Evolutionary conservation across 352 stramenopile genomes (phyloP).

Genomic region (Phytophthora europaea): DNA sequence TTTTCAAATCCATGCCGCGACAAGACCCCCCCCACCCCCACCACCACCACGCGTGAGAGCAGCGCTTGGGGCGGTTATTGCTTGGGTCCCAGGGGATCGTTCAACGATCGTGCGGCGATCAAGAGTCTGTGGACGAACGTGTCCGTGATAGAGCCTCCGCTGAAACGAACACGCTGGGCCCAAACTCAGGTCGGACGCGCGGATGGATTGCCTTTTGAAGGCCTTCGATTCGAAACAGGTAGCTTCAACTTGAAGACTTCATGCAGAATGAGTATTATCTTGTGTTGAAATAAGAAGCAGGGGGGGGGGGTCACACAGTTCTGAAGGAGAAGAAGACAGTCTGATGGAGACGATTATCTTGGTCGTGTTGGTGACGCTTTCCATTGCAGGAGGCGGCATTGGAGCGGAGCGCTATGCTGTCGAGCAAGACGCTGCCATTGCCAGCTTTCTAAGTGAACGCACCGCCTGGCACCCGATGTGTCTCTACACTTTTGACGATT

Average conservation of each 20-base stretch:
- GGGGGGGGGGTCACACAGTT: background rate
- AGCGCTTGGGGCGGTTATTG: background rate
- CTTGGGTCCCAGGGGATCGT: background rate
- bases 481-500: slow-evolving; percentile 46
- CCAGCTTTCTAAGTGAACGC: slow-evolving; percentile 38
- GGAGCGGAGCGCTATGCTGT: background rate
- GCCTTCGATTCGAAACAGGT: too few relatives aligned
- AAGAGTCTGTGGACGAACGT: slow-evolving; percentile 16
- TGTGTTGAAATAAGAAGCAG: slow-evolving; percentile 33
- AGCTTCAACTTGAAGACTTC: background rate
- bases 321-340: background rate
- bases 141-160: background rate
- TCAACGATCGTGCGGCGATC: slow-evolving; percentile 11
- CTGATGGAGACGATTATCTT: background rate
- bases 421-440: slow-evolving; percentile 16
- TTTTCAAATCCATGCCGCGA: background rate
- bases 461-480: slow-evolving; percentile 39
- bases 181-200: slow-evolving; percentile 1
- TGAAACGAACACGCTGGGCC: background rate
- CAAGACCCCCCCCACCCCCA: background rate
- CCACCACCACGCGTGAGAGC: background rate
- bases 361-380: slow-evolving; percentile 21
- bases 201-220: background rate
- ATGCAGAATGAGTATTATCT: background rate
- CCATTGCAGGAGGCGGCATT: background rate